These are phyloP conservation scores for Mycena indigotica DNA, from an alignment of 768 basidiomycete genomes.

Conservation along the genomic window DNA sequence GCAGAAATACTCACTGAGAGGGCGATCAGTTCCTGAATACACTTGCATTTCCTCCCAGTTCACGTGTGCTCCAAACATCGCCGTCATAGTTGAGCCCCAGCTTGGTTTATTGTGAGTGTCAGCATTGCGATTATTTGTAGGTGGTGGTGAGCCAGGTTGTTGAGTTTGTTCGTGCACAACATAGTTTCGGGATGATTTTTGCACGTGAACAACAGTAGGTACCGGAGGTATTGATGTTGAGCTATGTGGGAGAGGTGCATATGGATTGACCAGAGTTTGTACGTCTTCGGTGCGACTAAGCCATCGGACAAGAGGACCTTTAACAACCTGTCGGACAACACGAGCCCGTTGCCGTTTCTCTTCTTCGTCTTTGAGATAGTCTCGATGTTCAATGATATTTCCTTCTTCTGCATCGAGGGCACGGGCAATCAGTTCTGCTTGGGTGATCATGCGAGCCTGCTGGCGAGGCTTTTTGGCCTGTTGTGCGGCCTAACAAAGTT, in stretches of 20 bases:
- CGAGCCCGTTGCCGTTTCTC: conserved; percentile 74
- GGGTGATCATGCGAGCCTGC: conserved; percentile 58
- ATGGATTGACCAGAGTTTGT: conserved; percentile 43
- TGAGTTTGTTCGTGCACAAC: conserved; percentile 59
- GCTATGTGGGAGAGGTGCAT: not conserved
- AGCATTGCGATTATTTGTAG: not conserved
- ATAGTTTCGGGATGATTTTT: conserved; percentile 68
- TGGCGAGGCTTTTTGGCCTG: conserved; percentile 62
- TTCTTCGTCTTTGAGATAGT: conserved; percentile 80
- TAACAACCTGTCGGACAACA: conserved; percentile 60
- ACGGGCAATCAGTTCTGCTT: conserved; percentile 80
- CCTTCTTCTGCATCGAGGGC: conserved; percentile 88
- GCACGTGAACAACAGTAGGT: conserved; percentile 35
- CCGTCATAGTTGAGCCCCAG: conserved; percentile 76
- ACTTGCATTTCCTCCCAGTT: conserved; percentile 77
- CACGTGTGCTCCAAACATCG: conserved; percentile 84
- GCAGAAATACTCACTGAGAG: conserved; percentile 48
- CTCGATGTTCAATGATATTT: conserved; percentile 74
- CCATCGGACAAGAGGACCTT: conserved; percentile 74
- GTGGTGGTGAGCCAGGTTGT: not conserved
- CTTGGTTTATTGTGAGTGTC: conserved; percentile 54
- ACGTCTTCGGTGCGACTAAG: conserved; percentile 65
- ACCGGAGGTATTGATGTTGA: conserved; percentile 7
- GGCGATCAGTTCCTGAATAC: conserved; percentile 65
- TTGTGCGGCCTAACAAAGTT: conserved; percentile 49